phyloP scores from a whole-genome alignment of 768 basidiomycete genomes.

The Pleurotus sapidus region DNA sequence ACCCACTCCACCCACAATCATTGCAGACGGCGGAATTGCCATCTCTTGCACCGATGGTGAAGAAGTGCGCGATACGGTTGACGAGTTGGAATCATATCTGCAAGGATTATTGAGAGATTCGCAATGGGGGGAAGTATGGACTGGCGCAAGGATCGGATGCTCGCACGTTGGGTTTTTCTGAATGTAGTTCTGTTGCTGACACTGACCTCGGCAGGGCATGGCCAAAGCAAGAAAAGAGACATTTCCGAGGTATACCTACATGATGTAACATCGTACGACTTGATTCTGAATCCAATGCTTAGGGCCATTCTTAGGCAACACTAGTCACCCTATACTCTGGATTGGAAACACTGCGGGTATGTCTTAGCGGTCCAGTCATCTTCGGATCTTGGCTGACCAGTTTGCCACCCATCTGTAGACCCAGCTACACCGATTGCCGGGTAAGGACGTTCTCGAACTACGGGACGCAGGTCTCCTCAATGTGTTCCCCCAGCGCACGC shows the following conservation, averaged over 20 bases:
- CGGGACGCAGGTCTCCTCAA: not conserved
- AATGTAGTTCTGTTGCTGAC: not conserved
- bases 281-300: not conserved
- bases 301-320: slow-evolving; percentile 35
- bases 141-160: slow-evolving; percentile 12
- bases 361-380: not conserved
- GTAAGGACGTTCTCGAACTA: not conserved
- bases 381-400: not conserved
- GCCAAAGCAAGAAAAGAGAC: not conserved
- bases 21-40: slow-evolving; percentile 10
- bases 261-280: not conserved
- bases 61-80: slow-evolving; percentile 12
- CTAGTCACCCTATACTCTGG: slow-evolving; percentile 35
- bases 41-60: slow-evolving; percentile 19
- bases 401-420: slow-evolving; percentile 5
- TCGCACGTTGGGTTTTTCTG: slow-evolving; percentile 11
- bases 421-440: slow-evolving; percentile 14
- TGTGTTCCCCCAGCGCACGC: slow-evolving; percentile 27
- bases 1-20: not conserved
- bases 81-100: slow-evolving; percentile 10
- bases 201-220: not conserved
- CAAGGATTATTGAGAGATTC: slow-evolving; percentile 10
- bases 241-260: not conserved
- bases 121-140: slow-evolving; percentile 16
- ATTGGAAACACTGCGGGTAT: slow-evolving; percentile 39